A percentile compares a stretch with the other conserved stretches of the same genome.
Evolutionary conservation across 345 rosid species (phyloP).

Genomic region (Cardamine chenopodiifolia): DNA sequence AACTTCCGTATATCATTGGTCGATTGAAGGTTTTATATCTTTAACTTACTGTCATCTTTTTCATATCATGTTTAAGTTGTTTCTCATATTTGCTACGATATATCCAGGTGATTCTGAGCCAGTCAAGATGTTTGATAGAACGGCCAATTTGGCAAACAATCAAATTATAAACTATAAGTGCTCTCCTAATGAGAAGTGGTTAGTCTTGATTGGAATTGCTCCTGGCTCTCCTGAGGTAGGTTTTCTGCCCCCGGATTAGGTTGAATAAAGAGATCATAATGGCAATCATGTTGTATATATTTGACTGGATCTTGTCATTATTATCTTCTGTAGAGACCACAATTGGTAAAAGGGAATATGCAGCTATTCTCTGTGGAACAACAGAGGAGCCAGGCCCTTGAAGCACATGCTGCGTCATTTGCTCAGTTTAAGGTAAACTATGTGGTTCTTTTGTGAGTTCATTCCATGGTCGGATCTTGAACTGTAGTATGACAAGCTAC

Average conservation of each 20-base stretch:
- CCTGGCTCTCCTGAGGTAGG: conserved; percentile 98
- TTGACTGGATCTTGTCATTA: conserved; percentile 31
- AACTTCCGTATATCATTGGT: conserved; percentile 92
- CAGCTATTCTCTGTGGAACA: conserved; percentile 95
- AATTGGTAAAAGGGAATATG: conserved; percentile 94
- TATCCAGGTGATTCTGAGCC: conserved; percentile 93
- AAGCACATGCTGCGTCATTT: conserved; percentile 99
- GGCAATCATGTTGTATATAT: not conserved
- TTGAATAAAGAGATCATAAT: conserved; percentile 12
- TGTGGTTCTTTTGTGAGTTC: conserved; percentile 5
- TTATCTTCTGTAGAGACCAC: conserved; percentile 66
- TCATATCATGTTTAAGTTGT: conserved; percentile 9
- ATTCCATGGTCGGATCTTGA: conserved; percentile 22
- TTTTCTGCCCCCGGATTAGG: conserved; percentile 5
- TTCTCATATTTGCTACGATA: conserved; percentile 33
- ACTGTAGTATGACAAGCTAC: conserved; percentile 24
- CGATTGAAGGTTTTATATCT: conserved; percentile 78
- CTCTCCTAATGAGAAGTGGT: conserved; percentile 96
- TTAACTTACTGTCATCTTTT: conserved; percentile 24
- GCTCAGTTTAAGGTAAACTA: conserved; percentile 77
- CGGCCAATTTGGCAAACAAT: conserved; percentile 92
- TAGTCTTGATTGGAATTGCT: conserved; percentile 97
- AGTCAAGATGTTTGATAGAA: conserved; percentile 93
- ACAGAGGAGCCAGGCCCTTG: conserved; percentile 99
- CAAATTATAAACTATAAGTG: conserved; percentile 96